A percentile compares a stretch with the other conserved stretches of the same genome.
These are phyloP conservation scores for Oryza meyeriana DNA, from an alignment of 176 grass and related monocot species.

Conservation along the genomic window DNA sequence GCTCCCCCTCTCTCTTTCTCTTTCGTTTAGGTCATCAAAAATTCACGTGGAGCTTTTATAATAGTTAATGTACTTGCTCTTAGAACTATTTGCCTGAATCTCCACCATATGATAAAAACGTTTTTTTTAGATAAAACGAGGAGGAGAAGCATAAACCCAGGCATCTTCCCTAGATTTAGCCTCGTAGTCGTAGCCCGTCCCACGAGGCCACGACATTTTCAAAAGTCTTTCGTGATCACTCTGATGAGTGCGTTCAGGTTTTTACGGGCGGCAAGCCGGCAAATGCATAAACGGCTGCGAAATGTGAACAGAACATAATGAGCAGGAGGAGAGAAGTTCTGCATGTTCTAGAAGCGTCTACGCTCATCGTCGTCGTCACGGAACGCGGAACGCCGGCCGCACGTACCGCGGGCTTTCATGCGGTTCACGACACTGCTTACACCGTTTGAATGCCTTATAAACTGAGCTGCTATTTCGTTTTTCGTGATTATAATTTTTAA, in stretches of 20 bases:
- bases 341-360: background rate
- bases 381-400: background rate
- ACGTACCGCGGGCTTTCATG: background rate
- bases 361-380: too few relatives aligned
- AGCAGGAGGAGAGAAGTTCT: background rate
- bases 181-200: background rate
- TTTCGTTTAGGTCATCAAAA: too few relatives aligned
- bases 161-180: background rate
- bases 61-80: too few relatives aligned
- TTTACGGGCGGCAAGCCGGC: too few relatives aligned
- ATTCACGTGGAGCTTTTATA: too few relatives aligned
- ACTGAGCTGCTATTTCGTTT: too few relatives aligned
- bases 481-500: too few relatives aligned
- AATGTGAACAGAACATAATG: background rate
- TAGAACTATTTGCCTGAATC: too few relatives aligned
- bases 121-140: background rate
- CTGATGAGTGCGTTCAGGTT: too few relatives aligned
- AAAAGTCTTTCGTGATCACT: background rate
- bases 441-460: too few relatives aligned
- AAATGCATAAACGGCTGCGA: background rate
- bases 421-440: background rate
- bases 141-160: background rate
- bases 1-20: too few relatives aligned
- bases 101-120: background rate
- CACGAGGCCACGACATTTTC: background rate